Conservation (phyloP, 352 stramenopile genomes). For the Phytopythium chamaehyphon region DNA sequence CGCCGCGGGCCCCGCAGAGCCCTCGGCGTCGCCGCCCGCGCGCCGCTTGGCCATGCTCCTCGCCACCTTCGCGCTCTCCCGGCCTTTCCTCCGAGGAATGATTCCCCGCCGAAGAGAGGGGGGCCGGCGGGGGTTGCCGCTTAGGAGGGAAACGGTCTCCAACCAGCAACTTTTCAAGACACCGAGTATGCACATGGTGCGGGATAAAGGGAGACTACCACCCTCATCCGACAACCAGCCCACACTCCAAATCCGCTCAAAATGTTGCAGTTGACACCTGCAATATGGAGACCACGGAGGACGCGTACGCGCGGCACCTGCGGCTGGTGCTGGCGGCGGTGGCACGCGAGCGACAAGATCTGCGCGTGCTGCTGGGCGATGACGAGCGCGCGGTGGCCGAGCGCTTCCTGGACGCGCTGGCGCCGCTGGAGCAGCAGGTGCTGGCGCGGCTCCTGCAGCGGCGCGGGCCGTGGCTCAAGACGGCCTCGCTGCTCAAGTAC, state of each 20-base stretch:
- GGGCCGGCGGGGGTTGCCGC: too few relatives aligned
- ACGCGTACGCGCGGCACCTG: constrained; percentile 69
- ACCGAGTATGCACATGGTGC: too few relatives aligned
- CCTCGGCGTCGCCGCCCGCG: constrained; percentile 1
- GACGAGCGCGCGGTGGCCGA: constrained; percentile 39
- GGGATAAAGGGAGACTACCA: too few relatives aligned
- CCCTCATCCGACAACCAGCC: background rate
- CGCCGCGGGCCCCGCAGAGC: background rate
- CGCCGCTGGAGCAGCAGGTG: constrained; percentile 52
- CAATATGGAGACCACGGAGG: constrained; percentile 15
- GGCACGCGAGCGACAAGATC: constrained; percentile 37
- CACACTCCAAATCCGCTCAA: too few relatives aligned
- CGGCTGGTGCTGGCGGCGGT: constrained; percentile 47
- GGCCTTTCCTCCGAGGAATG: background rate
- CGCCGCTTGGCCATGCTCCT: constrained; percentile 11
- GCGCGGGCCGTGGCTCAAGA: constrained; percentile 73
- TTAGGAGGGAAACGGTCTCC: too few relatives aligned
- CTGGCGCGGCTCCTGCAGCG: constrained; percentile 78
- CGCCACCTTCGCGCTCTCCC: background rate
- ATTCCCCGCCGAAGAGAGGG: background rate
- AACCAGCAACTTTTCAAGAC: background rate
- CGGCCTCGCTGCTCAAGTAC: constrained; percentile 54
- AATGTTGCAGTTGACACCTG: background rate
- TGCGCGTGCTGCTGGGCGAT: constrained; percentile 38
- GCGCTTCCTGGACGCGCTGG: constrained; percentile 41